Evolutionary conservation across 164 flowering plant species (phyloP).

Genomic region (Kalanchoe fedtschenkoi): DNA sequence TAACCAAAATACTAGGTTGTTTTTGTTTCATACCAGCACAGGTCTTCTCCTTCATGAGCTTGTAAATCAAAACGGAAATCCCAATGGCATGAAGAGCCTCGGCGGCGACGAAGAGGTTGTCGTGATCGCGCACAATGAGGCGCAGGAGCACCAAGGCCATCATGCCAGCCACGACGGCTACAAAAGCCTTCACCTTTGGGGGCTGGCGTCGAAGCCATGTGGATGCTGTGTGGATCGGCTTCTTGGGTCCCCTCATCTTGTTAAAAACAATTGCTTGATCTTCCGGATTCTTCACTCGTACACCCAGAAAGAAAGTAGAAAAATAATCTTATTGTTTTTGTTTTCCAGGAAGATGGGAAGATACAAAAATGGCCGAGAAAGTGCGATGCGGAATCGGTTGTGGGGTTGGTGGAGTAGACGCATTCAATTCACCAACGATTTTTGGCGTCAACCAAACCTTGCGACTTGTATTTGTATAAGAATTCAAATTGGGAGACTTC

Average conservation of each 20-base stretch:
- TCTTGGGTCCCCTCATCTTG: slow-evolving; percentile 39
- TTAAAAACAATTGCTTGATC: too few species aligned
- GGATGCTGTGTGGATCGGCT: slow-evolving; percentile 46
- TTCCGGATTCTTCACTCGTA: too few species aligned
- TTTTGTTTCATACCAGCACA: slow-evolving; percentile 19
- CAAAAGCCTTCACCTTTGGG: slow-evolving; percentile 60
- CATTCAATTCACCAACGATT: too few species aligned
- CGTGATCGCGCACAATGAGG: slow-evolving; percentile 56
- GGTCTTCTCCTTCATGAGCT: slow-evolving; percentile 61
- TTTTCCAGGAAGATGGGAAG: too few species aligned
- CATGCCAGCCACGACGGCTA: slow-evolving; percentile 58
- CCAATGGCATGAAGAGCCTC: slow-evolving; percentile 64
- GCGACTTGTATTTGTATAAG: too few species aligned
- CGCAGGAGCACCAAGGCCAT: slow-evolving; percentile 35
- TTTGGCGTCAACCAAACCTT: too few species aligned
- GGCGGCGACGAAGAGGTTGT: slow-evolving; percentile 69
- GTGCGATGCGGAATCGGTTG: too few species aligned
- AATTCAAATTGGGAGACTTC: too few species aligned
- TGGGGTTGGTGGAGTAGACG: too few species aligned
- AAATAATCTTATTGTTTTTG: too few species aligned
- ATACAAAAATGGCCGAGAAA: too few species aligned
- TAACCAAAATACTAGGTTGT: neutral
- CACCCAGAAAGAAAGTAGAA: too few species aligned
- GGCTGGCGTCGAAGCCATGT: slow-evolving; percentile 59
- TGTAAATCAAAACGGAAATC: slow-evolving; percentile 49